Conservation (phyloP, 176 grass and related monocot genomes). For the Carex cristatella region DNA sequence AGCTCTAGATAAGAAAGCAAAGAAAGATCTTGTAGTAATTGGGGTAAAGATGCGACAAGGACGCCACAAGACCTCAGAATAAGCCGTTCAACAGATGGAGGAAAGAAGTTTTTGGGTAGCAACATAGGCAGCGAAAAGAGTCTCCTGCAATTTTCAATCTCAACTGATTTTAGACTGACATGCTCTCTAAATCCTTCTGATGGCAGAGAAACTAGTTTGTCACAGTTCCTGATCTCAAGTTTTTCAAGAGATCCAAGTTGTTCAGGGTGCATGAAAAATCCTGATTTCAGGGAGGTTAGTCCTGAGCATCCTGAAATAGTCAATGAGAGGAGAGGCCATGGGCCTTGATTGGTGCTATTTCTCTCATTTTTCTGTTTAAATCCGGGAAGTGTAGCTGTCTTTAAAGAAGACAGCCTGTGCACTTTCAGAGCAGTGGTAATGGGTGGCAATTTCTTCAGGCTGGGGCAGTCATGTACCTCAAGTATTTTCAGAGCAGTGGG, state of each 20-base stretch:
- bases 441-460: too few relatives aligned
- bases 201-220: not conserved
- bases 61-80: not conserved
- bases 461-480: too few relatives aligned
- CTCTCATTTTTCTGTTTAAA: not conserved
- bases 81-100: not conserved
- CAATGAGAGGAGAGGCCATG: not conserved
- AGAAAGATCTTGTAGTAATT: not conserved
- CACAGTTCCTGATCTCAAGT: not conserved
- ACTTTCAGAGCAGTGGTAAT: too few relatives aligned
- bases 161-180: not conserved
- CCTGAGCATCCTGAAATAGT: not conserved
- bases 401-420: not conserved
- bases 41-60: not conserved
- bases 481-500: not conserved
- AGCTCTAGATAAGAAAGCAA: not conserved
- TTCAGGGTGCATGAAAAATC: not conserved
- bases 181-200: not conserved
- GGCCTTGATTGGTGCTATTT: not conserved
- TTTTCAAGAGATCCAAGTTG: slow-evolving; percentile 3
- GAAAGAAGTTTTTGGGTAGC: not conserved
- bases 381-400: not conserved
- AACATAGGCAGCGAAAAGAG: not conserved
- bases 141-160: not conserved
- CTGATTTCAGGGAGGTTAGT: not conserved